Evolutionary conservation across 805 yeast species (phyloP).

Genomic region (Candida lessepsii): DNA sequence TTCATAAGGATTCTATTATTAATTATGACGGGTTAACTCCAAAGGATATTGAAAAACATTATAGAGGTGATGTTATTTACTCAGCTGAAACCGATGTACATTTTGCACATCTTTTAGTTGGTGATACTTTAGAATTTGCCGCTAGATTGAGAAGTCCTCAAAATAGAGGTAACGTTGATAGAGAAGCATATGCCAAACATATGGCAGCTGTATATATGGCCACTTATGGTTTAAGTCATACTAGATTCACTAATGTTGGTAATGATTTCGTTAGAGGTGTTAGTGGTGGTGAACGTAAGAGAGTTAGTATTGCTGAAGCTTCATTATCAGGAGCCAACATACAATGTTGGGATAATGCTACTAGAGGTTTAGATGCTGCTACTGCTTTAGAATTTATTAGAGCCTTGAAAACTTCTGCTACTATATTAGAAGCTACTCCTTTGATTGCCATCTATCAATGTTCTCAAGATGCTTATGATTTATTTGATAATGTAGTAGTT

Average conservation of each 20-base stretch:
- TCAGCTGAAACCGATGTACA: slow-evolving; percentile 56
- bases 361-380: slow-evolving; percentile 82
- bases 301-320: slow-evolving; percentile 82
- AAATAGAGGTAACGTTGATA: slow-evolving; percentile 31
- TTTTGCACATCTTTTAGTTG: slow-evolving; percentile 54
- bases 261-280: slow-evolving; percentile 67
- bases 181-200: slow-evolving; percentile 36
- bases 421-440: slow-evolving; percentile 59
- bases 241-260: slow-evolving; percentile 58
- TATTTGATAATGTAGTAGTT: slow-evolving; percentile 46
- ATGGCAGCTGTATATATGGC: slow-evolving; percentile 44
- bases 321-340: slow-evolving; percentile 55
- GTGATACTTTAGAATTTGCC: slow-evolving; percentile 55
- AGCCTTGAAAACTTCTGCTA: slow-evolving; percentile 61
- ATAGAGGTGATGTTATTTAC: slow-evolving; percentile 37
- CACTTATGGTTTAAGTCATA: slow-evolving; percentile 49
- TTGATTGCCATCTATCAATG: slow-evolving; percentile 58
- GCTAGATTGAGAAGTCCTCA: slow-evolving; percentile 46
- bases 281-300: slow-evolving; percentile 82
- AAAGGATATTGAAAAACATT: slow-evolving; percentile 25
- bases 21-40: slow-evolving; percentile 33
- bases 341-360: slow-evolving; percentile 69
- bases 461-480: slow-evolving; percentile 46
- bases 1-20: slow-evolving; percentile 30
- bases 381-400: slow-evolving; percentile 75